Evolutionary conservation across 768 basidiomycete genomes (phyloP).

Genomic region (Kwoniella dendrophila): DNA sequence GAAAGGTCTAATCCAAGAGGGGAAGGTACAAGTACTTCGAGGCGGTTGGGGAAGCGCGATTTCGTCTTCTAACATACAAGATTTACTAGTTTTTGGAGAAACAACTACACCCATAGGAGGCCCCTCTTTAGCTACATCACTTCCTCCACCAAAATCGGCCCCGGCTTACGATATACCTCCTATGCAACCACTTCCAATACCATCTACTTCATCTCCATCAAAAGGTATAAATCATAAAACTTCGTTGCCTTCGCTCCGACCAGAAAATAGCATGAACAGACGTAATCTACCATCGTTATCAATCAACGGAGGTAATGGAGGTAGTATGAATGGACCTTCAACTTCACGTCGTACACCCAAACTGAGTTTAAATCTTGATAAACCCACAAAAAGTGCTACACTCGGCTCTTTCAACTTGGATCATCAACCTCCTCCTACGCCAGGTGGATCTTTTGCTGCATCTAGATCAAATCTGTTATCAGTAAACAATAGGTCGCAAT

Average conservation of each 20-base stretch:
- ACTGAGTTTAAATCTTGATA: conserved; percentile 41
- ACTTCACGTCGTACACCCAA: conserved; percentile 36
- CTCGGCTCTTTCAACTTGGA: conserved; percentile 29
- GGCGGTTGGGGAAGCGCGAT: conserved; percentile 45
- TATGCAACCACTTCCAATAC: conserved; percentile 36
- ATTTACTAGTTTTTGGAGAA: conserved; percentile 25
- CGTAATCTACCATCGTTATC: conserved; percentile 57
- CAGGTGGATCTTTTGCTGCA: neutral
- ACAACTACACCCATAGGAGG: neutral
- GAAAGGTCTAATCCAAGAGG: conserved; percentile 12
- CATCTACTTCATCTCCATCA: conserved; percentile 14
- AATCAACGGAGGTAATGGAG: conserved; percentile 15
- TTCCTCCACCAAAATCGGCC: conserved; percentile 66
- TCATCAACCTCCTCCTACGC: conserved; percentile 18
- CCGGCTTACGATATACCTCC: conserved; percentile 50
- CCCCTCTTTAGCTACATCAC: conserved; percentile 42
- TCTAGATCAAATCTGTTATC: conserved; percentile 6
- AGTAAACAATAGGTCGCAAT: conserved; percentile 5
- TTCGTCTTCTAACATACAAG: conserved; percentile 2
- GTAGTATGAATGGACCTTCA: neutral
- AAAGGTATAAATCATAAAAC: conserved; percentile 35
- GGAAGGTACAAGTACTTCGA: conserved; percentile 27
- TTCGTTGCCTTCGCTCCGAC: conserved; percentile 51
- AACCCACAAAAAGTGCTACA: conserved; percentile 36
- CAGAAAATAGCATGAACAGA: conserved; percentile 65